Conservation (phyloP, 2,329 filamentous ascomycete genomes). For the Diplocarpon mali region DNA sequence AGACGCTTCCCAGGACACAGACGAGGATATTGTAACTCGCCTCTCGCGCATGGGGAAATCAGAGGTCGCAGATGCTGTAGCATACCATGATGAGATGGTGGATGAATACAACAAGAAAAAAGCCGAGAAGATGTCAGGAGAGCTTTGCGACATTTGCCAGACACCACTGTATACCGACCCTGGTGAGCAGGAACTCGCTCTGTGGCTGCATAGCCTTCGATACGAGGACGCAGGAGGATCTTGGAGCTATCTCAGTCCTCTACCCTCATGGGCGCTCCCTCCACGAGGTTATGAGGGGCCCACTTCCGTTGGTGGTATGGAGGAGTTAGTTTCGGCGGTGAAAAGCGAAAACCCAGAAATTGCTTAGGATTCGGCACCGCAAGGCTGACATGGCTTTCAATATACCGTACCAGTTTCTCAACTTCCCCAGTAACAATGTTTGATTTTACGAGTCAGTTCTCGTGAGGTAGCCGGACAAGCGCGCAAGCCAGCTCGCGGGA, state of each 20-base stretch:
- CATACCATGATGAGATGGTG: slow-evolving; percentile 90
- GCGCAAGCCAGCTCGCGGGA: no score
- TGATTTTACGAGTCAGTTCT: not conserved
- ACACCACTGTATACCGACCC: slow-evolving; percentile 92
- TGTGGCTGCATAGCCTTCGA: slow-evolving; percentile 85
- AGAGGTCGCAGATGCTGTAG: slow-evolving; percentile 79
- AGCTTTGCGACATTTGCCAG: slow-evolving; percentile 68
- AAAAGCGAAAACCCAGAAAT: slow-evolving; percentile 27
- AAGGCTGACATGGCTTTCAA: not conserved
- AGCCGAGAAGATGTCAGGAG: slow-evolving; percentile 55
- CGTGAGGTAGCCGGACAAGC: not conserved
- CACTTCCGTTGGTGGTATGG: slow-evolving; percentile 51
- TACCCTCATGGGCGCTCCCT: slow-evolving; percentile 69
- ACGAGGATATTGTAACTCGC: slow-evolving; percentile 81
- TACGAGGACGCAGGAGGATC: slow-evolving; percentile 75
- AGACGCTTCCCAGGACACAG: slow-evolving; percentile 59
- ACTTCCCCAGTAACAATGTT: no score
- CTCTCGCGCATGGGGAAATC: slow-evolving; percentile 88
- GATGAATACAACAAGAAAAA: slow-evolving; percentile 81
- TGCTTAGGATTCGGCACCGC: slow-evolving; percentile 10
- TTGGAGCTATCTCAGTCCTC: slow-evolving; percentile 75
- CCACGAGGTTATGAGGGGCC: slow-evolving; percentile 50
- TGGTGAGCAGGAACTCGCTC: slow-evolving; percentile 75
- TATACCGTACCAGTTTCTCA: not conserved
- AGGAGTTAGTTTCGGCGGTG: slow-evolving; percentile 44